Percentiles rank a stretch among this genome's conserved stretches.
Conservation (phyloP, 2,329 filamentous ascomycete genomes). For the Arachnopeziza araneosa region DNA sequence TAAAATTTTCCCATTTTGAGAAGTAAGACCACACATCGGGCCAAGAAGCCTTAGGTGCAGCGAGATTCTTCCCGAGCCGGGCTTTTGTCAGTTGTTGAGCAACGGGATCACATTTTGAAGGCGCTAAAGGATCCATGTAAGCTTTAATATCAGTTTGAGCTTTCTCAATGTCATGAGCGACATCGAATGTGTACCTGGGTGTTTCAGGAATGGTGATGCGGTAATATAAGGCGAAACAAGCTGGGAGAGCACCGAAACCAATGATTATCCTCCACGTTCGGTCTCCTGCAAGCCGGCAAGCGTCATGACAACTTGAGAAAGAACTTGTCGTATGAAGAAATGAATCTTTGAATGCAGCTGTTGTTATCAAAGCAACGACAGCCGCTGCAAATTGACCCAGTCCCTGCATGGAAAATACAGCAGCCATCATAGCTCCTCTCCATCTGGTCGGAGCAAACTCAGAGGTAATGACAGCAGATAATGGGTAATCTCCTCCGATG, state of each 20-base stretch:
- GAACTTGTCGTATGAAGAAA: slow-evolving; percentile 39
- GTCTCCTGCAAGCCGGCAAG: slow-evolving; percentile 66
- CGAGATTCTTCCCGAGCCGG: slow-evolving; percentile 45
- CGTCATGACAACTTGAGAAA: slow-evolving; percentile 49
- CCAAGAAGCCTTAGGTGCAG: slow-evolving; percentile 65
- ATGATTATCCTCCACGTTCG: slow-evolving; percentile 79
- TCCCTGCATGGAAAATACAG: slow-evolving; percentile 82
- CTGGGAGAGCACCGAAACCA: slow-evolving; percentile 72
- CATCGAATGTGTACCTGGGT: slow-evolving; percentile 77
- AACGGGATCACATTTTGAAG: slow-evolving; percentile 34
- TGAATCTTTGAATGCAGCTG: slow-evolving; percentile 53
- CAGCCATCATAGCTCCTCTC: slow-evolving; percentile 77
- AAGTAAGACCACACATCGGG: slow-evolving; percentile 64
- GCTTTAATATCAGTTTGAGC: slow-evolving; percentile 66
- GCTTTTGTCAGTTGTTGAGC: slow-evolving; percentile 49
- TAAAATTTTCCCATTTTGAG: slow-evolving; percentile 61
- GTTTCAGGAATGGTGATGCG: slow-evolving; percentile 82
- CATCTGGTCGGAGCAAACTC: slow-evolving; percentile 81
- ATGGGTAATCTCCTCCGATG: slow-evolving; percentile 77
- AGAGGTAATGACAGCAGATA: slow-evolving; percentile 67
- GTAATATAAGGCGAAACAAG: slow-evolving; percentile 76
- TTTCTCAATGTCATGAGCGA: slow-evolving; percentile 69
- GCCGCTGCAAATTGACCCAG: slow-evolving; percentile 71
- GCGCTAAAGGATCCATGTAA: slow-evolving; percentile 36
- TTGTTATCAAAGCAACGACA: slow-evolving; percentile 64